Evolutionary conservation across 305 asterid species (phyloP), one percentile per base, ranked within the genome.

Genomic region (Striga hermonthica): DNA sequence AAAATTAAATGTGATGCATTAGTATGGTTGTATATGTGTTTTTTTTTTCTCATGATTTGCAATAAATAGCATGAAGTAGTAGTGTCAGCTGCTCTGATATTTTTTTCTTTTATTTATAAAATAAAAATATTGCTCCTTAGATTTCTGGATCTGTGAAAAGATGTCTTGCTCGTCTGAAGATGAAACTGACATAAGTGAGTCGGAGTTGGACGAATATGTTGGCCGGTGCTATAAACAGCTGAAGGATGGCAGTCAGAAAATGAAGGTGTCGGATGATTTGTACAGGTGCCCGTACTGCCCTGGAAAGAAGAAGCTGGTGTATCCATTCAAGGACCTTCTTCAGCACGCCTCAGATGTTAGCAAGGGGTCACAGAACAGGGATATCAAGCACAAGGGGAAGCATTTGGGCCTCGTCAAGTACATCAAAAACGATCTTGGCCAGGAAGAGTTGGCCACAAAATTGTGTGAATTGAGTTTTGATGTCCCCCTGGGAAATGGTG

Each of bases 351-450:
- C 66, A 37, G 79, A 59, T 52, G 59, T 66, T 62, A 69, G 77
- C 63, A 54, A 54, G 59, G 59, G 59, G n/a, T 54, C 59, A 1
- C 5, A 3, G 14, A 54, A 54, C 37, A 54, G 13, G 13, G 59
- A 54, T 6, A 54, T 54, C 59, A 54, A 54, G 59, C 59, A 15
- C 59, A 80, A 66, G 57, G 79, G 65, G 8, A 77, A 59, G 62
- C 80, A 80, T 72, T 64, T 75, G 64, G 82, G 77, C 14, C 67
- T 80, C 11, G 79, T 80, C 49, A 76, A 43, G 65, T 80, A 73
- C 81, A 61, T 83, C 60, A 83, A 72, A 36, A 70, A 22, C 7
- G 73, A 83, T 66, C 73, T 80, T 54, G 40, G 45, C 38, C 75
- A 59, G 22, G 80, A 73, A 47, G 75, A 62, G 16, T 39, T 83